phyloP scores from a whole-genome alignment of 176 grass and related monocot species.

The Carex parvula region DNA sequence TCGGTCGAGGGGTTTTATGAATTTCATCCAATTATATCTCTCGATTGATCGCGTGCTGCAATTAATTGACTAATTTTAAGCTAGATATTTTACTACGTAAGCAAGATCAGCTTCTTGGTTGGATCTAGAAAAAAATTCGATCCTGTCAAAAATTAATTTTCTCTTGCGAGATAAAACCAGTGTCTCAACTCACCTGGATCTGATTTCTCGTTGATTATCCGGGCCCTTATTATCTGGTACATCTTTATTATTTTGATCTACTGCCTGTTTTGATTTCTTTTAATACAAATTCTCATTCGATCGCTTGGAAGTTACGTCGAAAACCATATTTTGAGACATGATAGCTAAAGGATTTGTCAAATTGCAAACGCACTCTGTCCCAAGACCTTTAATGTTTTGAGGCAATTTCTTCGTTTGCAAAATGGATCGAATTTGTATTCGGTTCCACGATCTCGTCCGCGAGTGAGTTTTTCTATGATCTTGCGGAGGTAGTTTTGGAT shows the following conservation, averaged over 20 bases:
- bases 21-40: not conserved
- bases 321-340: not conserved
- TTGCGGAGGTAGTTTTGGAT: slow-evolving; percentile 20
- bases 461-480: slow-evolving; percentile 1
- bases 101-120: slow-evolving; percentile 32
- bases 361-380: slow-evolving; percentile 30
- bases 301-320: not conserved
- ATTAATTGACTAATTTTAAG: not conserved
- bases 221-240: slow-evolving; percentile 29
- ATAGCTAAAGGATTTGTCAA: not conserved
- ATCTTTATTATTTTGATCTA: not conserved
- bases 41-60: not conserved
- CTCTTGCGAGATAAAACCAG: slow-evolving; percentile 28
- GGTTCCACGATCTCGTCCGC: not conserved
- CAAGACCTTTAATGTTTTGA: slow-evolving; percentile 14
- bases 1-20: not conserved
- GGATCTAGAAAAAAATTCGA: slow-evolving; percentile 17
- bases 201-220: slow-evolving; percentile 26
- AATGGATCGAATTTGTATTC: slow-evolving; percentile 12
- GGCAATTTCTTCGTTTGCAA: slow-evolving; percentile 33
- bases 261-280: too few species aligned
- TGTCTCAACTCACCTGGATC: slow-evolving; percentile 29
- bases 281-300: too few species aligned
- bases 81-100: too few species aligned
- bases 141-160: slow-evolving; percentile 1